Evolutionary conservation across 495 filamentous ascomycete genomes (phyloP), one percentile per base, ranked within the genome.

Genomic region (Neurospora africana): DNA sequence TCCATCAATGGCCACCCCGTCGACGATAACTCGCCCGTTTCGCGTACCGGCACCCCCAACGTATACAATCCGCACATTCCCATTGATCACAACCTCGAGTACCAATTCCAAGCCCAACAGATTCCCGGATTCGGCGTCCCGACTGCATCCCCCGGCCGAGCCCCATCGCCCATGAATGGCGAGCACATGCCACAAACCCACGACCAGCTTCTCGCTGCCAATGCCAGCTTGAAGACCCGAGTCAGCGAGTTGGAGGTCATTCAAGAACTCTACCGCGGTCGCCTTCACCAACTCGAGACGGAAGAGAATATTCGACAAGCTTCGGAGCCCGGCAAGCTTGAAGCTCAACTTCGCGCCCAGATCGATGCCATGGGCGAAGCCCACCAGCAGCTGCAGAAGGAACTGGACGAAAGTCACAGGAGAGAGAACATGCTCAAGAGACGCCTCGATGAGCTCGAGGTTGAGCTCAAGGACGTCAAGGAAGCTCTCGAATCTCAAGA

Each of bases 211-310:
- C 83, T 92, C 65, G 89, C 90, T 15, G 85, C 88, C 67, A 97
- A 97, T 79, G 91, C 91, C 19, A 88, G 88, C 53, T 83, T 98
- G 41, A 95, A 94, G 83, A 98, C 94, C 7, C 90, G 94, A 35
- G 94, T 98, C 68, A 92, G 87, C 76, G 95, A 99, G 79, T 86
- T 99, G 27, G 95, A 99, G 78, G 88, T 99, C 68, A 96, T 99
- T 80, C 97, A 98, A 76, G 93, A 93, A 75, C 86, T 99, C 35
- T 98, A 96, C 84, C 86, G 92, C 38, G 92, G 91, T n/a, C 89
- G 94, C 33, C 91, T 98, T 47, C 87, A 87, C 21, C 93, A 98
- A 78, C 87, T 97, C 2, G 95, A 99, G 73, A 87, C 91, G 73
- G 91, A 90, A 74, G 92, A 95, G 35, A 71, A 36, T 11, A 68